Conservation (phyloP, 805 yeast genomes). For the Candida quercuum region DNA sequence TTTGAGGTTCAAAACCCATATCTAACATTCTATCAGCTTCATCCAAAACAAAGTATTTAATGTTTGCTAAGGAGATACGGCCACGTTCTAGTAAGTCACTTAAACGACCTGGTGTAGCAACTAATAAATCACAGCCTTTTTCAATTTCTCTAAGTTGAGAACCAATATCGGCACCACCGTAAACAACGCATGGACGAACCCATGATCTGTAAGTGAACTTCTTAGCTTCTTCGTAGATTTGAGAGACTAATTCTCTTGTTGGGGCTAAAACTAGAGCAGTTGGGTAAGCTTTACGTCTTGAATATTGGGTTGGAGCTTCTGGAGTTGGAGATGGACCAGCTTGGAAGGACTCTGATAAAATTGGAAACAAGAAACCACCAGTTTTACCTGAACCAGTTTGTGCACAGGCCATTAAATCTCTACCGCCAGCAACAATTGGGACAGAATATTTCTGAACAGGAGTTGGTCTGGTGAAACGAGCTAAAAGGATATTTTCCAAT, state of each 20-base stretch:
- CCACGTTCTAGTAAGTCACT: constrained; percentile 96
- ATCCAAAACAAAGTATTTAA: constrained; percentile 91
- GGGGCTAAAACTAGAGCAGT: constrained; percentile 96
- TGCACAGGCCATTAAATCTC: constrained; percentile 96
- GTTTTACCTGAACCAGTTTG: constrained; percentile 99
- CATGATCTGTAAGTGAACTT: constrained; percentile 97
- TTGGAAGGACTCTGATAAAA: constrained; percentile 82
- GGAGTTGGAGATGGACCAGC: constrained; percentile 74
- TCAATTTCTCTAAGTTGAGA: constrained; percentile 82
- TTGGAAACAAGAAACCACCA: constrained; percentile 99
- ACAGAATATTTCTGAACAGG: constrained; percentile 94
- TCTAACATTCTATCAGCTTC: constrained; percentile 99
- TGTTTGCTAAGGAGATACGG: constrained; percentile 79
- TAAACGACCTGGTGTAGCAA: constrained; percentile 99
- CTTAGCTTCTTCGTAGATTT: constrained; percentile 92
- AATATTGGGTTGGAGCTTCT: constrained; percentile 39
- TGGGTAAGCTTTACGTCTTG: constrained; percentile 82
- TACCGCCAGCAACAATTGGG: constrained; percentile 82
- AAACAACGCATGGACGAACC: constrained; percentile 94
- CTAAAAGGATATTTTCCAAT: constrained; percentile 79
- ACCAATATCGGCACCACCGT: constrained; percentile 97
- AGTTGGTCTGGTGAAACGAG: constrained; percentile 93
- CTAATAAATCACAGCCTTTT: constrained; percentile 92
- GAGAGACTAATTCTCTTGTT: constrained; percentile 97
- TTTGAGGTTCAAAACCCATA: constrained; percentile 99